A percentile compares a stretch with the other conserved stretches of the same genome.
Conservation (phyloP, 768 basidiomycete genomes). For the Termitomyces sp. region DNA sequence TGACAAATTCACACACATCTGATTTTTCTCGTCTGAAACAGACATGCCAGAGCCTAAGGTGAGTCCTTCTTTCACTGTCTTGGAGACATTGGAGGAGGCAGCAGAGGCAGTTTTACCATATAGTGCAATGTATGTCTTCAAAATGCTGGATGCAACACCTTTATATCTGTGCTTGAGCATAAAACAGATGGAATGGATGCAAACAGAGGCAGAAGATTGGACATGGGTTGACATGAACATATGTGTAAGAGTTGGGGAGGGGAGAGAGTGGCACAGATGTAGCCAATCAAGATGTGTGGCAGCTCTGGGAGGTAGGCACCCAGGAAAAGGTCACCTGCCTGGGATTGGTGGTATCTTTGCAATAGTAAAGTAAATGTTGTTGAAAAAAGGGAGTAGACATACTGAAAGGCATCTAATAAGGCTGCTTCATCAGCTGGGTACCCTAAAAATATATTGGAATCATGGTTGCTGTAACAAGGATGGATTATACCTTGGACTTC, state of each 20-base stretch:
- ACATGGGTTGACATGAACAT: slow-evolving; percentile 66
- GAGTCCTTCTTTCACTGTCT: slow-evolving; percentile 1
- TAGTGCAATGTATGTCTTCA: slow-evolving; percentile 48
- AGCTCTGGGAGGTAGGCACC: slow-evolving; percentile 42
- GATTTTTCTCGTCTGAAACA: neutral
- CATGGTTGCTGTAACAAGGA: neutral
- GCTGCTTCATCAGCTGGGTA: slow-evolving; percentile 14
- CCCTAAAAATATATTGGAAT: neutral
- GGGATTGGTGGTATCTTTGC: slow-evolving; percentile 49
- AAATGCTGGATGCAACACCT: slow-evolving; percentile 47
- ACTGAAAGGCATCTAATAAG: slow-evolving; percentile 46
- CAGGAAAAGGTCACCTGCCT: slow-evolving; percentile 57
- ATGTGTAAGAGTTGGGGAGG: slow-evolving; percentile 47
- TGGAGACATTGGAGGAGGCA: neutral
- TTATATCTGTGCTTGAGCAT: slow-evolving; percentile 29
- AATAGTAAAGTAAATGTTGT: neutral
- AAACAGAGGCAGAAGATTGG: slow-evolving; percentile 44
- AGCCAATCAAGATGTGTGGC: slow-evolving; percentile 49
- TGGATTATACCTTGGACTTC: neutral
- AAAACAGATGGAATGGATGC: slow-evolving; percentile 68
- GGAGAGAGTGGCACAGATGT: slow-evolving; percentile 62
- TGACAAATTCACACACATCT: slow-evolving; percentile 38
- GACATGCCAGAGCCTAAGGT: slow-evolving; percentile 10
- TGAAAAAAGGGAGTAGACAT: slow-evolving; percentile 1
- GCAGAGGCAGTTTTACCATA: neutral